Percentiles rank a stretch among this genome's conserved stretches.
Conservation (phyloP, 2,329 filamentous ascomycete species). For the Lecanicillium sp. region DNA sequence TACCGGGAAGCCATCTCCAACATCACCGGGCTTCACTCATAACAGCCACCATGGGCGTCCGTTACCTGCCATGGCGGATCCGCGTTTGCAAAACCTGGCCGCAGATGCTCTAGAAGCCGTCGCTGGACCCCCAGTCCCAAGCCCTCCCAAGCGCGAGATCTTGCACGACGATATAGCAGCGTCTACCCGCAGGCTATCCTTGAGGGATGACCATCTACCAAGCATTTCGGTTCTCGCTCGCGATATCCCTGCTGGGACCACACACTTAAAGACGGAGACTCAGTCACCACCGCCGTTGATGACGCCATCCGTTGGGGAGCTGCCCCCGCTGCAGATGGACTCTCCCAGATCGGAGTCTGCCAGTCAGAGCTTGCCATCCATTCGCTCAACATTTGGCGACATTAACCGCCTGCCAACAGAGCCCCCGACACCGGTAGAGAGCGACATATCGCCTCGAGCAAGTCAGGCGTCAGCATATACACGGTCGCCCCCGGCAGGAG, state of each 20-base stretch:
- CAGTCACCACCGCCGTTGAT: slow-evolving; percentile 16
- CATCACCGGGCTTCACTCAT: neutral
- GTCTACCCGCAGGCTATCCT: slow-evolving; percentile 18
- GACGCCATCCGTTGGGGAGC: slow-evolving; percentile 19
- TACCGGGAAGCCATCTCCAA: neutral
- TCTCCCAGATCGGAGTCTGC: slow-evolving; percentile 26
- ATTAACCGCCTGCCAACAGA: slow-evolving; percentile 23
- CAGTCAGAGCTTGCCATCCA: slow-evolving; percentile 29
- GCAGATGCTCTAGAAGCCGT: slow-evolving; percentile 23
- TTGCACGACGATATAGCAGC: slow-evolving; percentile 7
- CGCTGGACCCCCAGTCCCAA: slow-evolving; percentile 9
- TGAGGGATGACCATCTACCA: slow-evolving; percentile 23
- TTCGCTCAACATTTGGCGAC: slow-evolving; percentile 28
- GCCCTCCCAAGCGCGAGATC: slow-evolving; percentile 4
- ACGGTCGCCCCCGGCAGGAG: slow-evolving; percentile 26
- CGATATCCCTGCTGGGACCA: slow-evolving; percentile 5
- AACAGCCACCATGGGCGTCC: slow-evolving; percentile 1
- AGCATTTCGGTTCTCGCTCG: slow-evolving; percentile 7
- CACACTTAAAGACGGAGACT: slow-evolving; percentile 11
- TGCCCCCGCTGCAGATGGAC: slow-evolving; percentile 30
- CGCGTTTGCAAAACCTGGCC: slow-evolving; percentile 22
- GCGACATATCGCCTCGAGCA: slow-evolving; percentile 19
- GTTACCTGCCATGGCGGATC: slow-evolving; percentile 2
- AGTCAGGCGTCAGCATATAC: slow-evolving; percentile 19
- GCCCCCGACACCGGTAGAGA: slow-evolving; percentile 20